Conservation (phyloP, 2,329 filamentous ascomycete species). For the Ceratocystis cacaofunesta region DNA sequence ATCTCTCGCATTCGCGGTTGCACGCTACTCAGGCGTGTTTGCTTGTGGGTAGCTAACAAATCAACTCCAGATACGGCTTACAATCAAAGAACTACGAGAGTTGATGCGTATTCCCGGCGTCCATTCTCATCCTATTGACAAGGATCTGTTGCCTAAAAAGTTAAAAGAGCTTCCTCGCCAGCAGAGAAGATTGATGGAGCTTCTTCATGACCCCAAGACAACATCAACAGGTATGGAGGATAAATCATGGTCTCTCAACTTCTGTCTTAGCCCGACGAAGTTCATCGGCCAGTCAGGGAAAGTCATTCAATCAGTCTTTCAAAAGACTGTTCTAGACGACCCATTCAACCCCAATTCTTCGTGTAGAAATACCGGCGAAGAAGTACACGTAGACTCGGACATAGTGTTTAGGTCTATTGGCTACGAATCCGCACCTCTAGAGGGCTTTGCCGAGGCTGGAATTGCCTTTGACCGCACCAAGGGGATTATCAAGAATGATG, state of each 20-base stretch:
- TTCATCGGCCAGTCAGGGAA: constrained; percentile 42
- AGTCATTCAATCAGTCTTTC: constrained; percentile 55
- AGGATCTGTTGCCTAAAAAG: constrained; percentile 50
- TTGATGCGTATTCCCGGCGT: constrained; percentile 62
- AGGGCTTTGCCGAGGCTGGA: constrained; percentile 56
- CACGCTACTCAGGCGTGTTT: not conserved
- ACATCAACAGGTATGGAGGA: constrained; percentile 37
- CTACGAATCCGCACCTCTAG: constrained; percentile 68
- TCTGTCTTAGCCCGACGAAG: constrained; percentile 60
- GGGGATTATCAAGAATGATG: constrained; percentile 73
- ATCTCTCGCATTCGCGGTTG: constrained; percentile 21
- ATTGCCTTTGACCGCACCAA: constrained; percentile 61
- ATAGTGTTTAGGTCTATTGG: constrained; percentile 88
- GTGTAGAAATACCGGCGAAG: constrained; percentile 35
- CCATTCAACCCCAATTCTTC: constrained; percentile 38
- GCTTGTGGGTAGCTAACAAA: constrained; percentile 8
- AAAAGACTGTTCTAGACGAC: constrained; percentile 41
- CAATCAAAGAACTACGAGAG: constrained; percentile 87
- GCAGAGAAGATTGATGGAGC: constrained; percentile 61
- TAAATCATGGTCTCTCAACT: constrained; percentile 74
- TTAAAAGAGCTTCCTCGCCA: constrained; percentile 58
- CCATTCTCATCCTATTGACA: constrained; percentile 54
- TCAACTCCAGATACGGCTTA: constrained; percentile 60
- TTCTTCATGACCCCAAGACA: constrained; percentile 47
- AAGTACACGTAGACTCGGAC: constrained; percentile 43